A percentile compares a stretch with the other conserved stretches of the same genome.
phyloP scores from a whole-genome alignment of 2,329 filamentous ascomycete species.

The Fusarium sulawesiense region DNA sequence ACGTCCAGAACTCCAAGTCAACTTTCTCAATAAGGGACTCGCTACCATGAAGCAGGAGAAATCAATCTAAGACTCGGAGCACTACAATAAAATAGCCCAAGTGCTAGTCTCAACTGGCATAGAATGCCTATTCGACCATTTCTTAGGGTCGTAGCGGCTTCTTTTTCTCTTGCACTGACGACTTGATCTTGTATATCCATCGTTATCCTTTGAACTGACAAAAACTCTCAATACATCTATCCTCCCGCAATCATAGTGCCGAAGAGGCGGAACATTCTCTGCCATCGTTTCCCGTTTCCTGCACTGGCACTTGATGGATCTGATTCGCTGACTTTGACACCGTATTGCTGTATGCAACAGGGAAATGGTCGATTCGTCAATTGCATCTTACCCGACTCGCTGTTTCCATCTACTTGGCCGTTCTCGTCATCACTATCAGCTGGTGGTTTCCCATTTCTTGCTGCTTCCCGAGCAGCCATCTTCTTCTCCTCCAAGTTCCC shows the following conservation, averaged over 20 bases:
- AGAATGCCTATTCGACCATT: neutral
- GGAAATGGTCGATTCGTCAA: slow-evolving; percentile 70
- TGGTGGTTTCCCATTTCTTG: slow-evolving; percentile 50
- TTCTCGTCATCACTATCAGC: slow-evolving; percentile 54
- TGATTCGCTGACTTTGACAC: slow-evolving; percentile 60
- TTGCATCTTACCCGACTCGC: slow-evolving; percentile 1
- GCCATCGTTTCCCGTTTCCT: slow-evolving; percentile 64
- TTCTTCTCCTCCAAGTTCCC: slow-evolving; percentile 79
- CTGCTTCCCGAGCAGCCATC: slow-evolving; percentile 41
- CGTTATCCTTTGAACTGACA: neutral
- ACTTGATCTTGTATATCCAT: neutral
- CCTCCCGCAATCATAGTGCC: slow-evolving; percentile 66
- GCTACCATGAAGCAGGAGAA: neutral
- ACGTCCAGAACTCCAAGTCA: neutral
- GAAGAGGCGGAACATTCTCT: slow-evolving; percentile 72
- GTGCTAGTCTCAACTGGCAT: neutral
- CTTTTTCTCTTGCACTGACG: neutral
- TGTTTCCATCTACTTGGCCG: slow-evolving; percentile 17
- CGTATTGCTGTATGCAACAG: slow-evolving; percentile 79
- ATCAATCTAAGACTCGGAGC: neutral
- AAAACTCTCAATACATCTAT: neutral
- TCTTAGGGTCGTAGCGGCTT: neutral
- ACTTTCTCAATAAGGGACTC: neutral
- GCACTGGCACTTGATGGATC: slow-evolving; percentile 58
- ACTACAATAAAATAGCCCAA: neutral